Base-by-base conservation (phyloP, 2,329 filamentous ascomycete genomes). In the Fusarium metavorans region DNA sequence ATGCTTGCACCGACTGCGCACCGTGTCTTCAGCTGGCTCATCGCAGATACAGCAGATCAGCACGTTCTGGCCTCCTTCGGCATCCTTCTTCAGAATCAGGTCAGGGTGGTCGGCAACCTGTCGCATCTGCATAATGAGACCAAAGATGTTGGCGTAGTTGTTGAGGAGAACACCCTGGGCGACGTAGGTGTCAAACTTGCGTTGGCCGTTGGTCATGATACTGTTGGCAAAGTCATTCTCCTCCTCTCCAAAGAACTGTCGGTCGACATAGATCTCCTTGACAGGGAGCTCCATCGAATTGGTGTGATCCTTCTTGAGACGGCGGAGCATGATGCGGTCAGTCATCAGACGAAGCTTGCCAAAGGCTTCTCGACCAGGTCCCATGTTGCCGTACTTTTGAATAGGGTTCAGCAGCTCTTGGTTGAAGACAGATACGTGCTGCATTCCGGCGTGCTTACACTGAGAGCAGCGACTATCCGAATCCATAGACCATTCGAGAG, bases 121-220 rank as follows among this genome's bases (percentile, higher is more conserved):
- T 65, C 97, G 93, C 96, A 99, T 98, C 83, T 98, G 95, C 95
- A 98, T 98, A 80, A 99, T 98, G 65, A 99, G 89, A 80, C 95
- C 96, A 79, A 99, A 99, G 75, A 99, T 98, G 82, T 99, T 99
- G 85, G 97, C 97, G 77, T 98, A 98, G 81, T 98, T 98, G 87
- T 98, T 95, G 71, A 99, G 89, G 83, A 99, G 91, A 23, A 98
- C 96, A 85, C 95, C 95, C 73, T 95, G 94, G 20, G 95, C 93
- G 41, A 98, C 97, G 76, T 98, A 99, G 0, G 95, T 98, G 80
- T 98, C 94, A 76, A 98, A 99, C 78, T 95, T 92, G 71, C 97
- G 93, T 68, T 92, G 90, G 9, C 94, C 93, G 80, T 94, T 97
- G 18, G 92, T 94, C 95, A 98, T 99, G 86, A 99, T 97, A 78